These are phyloP conservation scores for Krasilnikovozyma curviuscula DNA, from an alignment of 768 basidiomycete species.

Conservation along the genomic window DNA sequence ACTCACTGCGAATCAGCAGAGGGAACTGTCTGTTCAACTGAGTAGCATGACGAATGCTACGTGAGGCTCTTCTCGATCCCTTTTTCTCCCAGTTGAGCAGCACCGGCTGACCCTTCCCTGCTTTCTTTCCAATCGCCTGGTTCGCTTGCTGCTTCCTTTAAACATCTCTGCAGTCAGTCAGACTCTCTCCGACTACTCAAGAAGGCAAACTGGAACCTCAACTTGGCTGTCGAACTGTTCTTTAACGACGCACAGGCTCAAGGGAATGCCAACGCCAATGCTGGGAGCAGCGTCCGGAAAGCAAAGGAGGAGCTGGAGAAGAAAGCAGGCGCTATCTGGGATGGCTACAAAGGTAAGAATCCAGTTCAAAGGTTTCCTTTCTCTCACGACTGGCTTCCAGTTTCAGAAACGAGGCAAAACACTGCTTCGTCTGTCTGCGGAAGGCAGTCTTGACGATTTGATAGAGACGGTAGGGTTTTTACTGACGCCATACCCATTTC, in stretches of 20 bases:
- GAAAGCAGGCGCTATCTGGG: slow-evolving; percentile 25
- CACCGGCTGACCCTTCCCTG: neutral
- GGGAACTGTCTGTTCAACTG: slow-evolving; percentile 14
- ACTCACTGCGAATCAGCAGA: too few species aligned
- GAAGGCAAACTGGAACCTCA: slow-evolving; percentile 20
- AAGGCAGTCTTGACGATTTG: too few species aligned
- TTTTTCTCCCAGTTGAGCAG: neutral
- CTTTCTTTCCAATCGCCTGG: neutral
- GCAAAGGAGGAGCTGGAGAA: slow-evolving; percentile 16
- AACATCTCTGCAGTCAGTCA: slow-evolving; percentile 10
- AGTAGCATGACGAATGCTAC: slow-evolving; percentile 20
- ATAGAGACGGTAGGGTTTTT: too few species aligned
- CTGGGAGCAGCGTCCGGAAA: slow-evolving; percentile 11
- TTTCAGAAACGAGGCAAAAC: too few species aligned
- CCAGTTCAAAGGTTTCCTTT: neutral
- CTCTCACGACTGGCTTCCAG: neutral
- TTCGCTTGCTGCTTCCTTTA: neutral
- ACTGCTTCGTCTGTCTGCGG: too few species aligned
- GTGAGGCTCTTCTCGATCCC: slow-evolving; percentile 14
- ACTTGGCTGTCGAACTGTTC: slow-evolving; percentile 24
- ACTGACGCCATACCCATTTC: too few species aligned
- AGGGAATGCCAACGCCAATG: slow-evolving; percentile 8
- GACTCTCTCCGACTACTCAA: slow-evolving; percentile 22
- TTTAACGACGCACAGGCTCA: slow-evolving; percentile 20
- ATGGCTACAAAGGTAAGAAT: slow-evolving; percentile 22